phyloP scores from a whole-genome alignment of 2,329 filamentous ascomycete species.

The Beauveria caledonica region DNA sequence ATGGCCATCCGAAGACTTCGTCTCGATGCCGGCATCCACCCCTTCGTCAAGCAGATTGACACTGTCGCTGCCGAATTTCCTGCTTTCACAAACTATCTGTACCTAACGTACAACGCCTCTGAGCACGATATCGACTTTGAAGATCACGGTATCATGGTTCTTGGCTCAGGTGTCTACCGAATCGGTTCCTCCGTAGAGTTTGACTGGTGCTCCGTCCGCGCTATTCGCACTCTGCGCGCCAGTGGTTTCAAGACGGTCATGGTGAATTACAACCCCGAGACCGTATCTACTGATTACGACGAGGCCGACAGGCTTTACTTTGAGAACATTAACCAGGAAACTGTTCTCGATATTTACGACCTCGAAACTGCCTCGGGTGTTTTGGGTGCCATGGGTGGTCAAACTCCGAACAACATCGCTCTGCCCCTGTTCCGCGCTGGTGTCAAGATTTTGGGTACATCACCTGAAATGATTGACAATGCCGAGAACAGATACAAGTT shows the following conservation, averaged over 20 bases:
- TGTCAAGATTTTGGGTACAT: slow-evolving; percentile 89
- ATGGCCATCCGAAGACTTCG: slow-evolving; percentile 77
- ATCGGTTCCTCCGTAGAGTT: slow-evolving; percentile 98
- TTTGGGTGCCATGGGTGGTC: slow-evolving; percentile 91
- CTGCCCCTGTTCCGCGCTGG: slow-evolving; percentile 80
- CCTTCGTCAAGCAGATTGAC: slow-evolving; percentile 96
- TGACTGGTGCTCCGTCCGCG: slow-evolving; percentile 96
- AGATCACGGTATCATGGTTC: slow-evolving; percentile 90
- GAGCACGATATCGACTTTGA: slow-evolving; percentile 78
- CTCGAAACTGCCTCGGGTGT: slow-evolving; percentile 77
- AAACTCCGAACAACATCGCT: slow-evolving; percentile 96
- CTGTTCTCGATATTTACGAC: slow-evolving; percentile 87
- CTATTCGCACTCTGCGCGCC: slow-evolving; percentile 81
- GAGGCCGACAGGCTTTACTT: slow-evolving; percentile 94
- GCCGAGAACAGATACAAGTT: slow-evolving; percentile 99
- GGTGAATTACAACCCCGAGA: slow-evolving; percentile 92
- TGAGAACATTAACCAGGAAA: slow-evolving; percentile 88
- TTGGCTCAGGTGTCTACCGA: slow-evolving; percentile 91
- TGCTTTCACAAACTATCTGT: slow-evolving; percentile 89
- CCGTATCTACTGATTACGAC: slow-evolving; percentile 83
- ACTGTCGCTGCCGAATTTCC: slow-evolving; percentile 97
- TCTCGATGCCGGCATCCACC: slow-evolving; percentile 77
- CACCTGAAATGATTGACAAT: slow-evolving; percentile 96
- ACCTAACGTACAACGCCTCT: slow-evolving; percentile 88
- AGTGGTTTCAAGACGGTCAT: slow-evolving; percentile 89